Evolutionary conservation across 768 basidiomycete species (phyloP).

Genomic region (Leccinum obscurum): DNA sequence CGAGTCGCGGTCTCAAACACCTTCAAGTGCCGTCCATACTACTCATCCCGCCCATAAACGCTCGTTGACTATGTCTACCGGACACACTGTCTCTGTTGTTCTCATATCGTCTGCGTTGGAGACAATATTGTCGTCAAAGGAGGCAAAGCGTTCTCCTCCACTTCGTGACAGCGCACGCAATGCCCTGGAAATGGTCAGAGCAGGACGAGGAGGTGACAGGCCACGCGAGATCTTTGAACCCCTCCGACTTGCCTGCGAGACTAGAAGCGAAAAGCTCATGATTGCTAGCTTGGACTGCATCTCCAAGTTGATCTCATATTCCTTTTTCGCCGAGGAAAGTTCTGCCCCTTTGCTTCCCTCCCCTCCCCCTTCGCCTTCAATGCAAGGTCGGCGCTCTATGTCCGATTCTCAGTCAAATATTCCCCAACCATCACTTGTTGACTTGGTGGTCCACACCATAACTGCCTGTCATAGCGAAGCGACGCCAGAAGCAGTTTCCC

Average conservation of each 20-base stretch:
- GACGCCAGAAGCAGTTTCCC: slow-evolving; percentile 86
- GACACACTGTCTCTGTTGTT: slow-evolving; percentile 74
- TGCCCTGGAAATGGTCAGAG: slow-evolving; percentile 79
- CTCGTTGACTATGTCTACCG: slow-evolving; percentile 64
- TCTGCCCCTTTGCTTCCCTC: slow-evolving; percentile 52
- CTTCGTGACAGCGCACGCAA: slow-evolving; percentile 80
- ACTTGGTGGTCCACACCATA: slow-evolving; percentile 92
- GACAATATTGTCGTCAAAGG: slow-evolving; percentile 82
- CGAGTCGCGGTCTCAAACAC: slow-evolving; percentile 20
- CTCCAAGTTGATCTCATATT: slow-evolving; percentile 95
- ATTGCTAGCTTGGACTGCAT: slow-evolving; percentile 97
- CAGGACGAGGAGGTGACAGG: slow-evolving; percentile 68
- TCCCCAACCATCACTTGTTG: slow-evolving; percentile 77
- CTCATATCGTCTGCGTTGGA: slow-evolving; percentile 85
- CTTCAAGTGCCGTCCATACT: slow-evolving; percentile 17
- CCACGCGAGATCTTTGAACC: slow-evolving; percentile 94
- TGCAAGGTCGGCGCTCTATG: slow-evolving; percentile 42
- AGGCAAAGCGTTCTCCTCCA: slow-evolving; percentile 80
- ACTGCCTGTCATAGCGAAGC: slow-evolving; percentile 87
- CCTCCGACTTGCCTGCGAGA: slow-evolving; percentile 95
- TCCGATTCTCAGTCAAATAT: slow-evolving; percentile 48
- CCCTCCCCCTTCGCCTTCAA: slow-evolving; percentile 72
- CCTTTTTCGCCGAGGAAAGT: slow-evolving; percentile 83
- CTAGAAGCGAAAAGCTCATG: slow-evolving; percentile 89
- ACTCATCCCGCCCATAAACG: slow-evolving; percentile 44